Evolutionary conservation across 2,329 filamentous ascomycete species (phyloP).

Genomic region (Zymoseptoria pseudotritici): DNA sequence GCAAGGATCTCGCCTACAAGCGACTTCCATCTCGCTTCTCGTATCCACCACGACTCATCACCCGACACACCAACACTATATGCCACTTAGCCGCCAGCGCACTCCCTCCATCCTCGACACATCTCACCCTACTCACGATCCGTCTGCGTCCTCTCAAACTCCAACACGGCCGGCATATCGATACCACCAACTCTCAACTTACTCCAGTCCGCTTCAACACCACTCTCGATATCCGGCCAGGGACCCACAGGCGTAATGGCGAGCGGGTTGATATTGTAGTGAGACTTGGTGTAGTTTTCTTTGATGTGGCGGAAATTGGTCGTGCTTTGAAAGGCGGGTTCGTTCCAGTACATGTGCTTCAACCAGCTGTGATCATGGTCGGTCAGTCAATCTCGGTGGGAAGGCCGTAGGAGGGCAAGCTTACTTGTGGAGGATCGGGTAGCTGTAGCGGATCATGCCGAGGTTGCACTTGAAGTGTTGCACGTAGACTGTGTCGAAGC

Average conservation of each 20-base stretch:
- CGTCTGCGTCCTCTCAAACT: slow-evolving; percentile 22
- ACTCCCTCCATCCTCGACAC: background rate
- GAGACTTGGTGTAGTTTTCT: slow-evolving; percentile 58
- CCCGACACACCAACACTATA: too few species aligned
- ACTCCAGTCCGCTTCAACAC: slow-evolving; percentile 43
- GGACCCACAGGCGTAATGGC: slow-evolving; percentile 58
- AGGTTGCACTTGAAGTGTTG: slow-evolving; percentile 63
- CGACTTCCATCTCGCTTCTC: too few species aligned
- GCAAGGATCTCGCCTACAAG: too few species aligned
- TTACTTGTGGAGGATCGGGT: slow-evolving; percentile 50
- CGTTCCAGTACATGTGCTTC: slow-evolving; percentile 51
- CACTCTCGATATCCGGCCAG: slow-evolving; percentile 50
- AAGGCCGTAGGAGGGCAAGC: background rate
- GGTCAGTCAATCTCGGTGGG: background rate
- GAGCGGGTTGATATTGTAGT: slow-evolving; percentile 52
- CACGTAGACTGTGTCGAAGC: slow-evolving; percentile 55
- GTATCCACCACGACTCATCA: too few species aligned
- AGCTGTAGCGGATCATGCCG: slow-evolving; percentile 50
- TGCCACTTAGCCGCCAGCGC: too few species aligned
- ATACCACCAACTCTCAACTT: slow-evolving; percentile 44
- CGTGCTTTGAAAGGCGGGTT: slow-evolving; percentile 48
- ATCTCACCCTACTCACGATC: background rate
- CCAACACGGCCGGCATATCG: slow-evolving; percentile 34
- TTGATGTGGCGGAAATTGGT: slow-evolving; percentile 63
- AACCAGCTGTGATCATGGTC: slow-evolving; percentile 38